These are phyloP conservation scores for Hypomontagnella monticulosa DNA, from an alignment of 495 filamentous ascomycete genomes.

Conservation along the genomic window DNA sequence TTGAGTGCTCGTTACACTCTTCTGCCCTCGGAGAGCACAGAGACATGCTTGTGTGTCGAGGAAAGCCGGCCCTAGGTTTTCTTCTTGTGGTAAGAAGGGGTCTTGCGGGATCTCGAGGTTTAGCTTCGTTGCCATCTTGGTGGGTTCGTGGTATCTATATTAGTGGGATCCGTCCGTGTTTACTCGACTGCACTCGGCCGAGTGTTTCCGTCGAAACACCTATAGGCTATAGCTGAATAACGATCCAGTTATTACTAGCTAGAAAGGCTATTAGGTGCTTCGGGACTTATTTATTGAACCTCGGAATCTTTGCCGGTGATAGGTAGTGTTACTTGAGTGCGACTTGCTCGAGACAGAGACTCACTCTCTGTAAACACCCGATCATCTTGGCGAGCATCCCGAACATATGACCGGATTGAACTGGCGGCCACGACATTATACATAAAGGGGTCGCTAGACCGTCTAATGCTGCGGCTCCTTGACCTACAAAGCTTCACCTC, in stretches of 20 bases:
- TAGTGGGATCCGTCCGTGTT: background rate
- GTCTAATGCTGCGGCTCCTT: slow-evolving; percentile 11
- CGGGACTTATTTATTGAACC: too few species aligned
- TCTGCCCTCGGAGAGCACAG: slow-evolving; percentile 45
- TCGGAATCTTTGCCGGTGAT: background rate
- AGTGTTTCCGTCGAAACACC: background rate
- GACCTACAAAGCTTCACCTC: slow-evolving; percentile 3
- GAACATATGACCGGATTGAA: background rate
- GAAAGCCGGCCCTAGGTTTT: slow-evolving; percentile 46
- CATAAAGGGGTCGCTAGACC: slow-evolving; percentile 18
- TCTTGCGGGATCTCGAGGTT: slow-evolving; percentile 36
- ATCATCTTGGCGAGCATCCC: slow-evolving; percentile 8
- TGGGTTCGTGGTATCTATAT: background rate
- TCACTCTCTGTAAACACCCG: background rate
- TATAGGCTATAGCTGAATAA: background rate
- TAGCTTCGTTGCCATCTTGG: slow-evolving; percentile 9
- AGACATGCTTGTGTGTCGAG: slow-evolving; percentile 52
- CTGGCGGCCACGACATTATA: slow-evolving; percentile 18
- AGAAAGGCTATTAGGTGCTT: too few species aligned
- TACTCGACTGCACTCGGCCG: background rate
- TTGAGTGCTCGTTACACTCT: slow-evolving; percentile 3
- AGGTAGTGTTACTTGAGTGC: background rate
- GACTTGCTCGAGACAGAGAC: slow-evolving; percentile 9
- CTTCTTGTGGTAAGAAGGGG: slow-evolving; percentile 45
- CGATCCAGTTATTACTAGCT: too few species aligned